These are phyloP conservation scores for Lavandula angustifolia DNA, from an alignment of 257 asterid species.

Conservation along the genomic window DNA sequence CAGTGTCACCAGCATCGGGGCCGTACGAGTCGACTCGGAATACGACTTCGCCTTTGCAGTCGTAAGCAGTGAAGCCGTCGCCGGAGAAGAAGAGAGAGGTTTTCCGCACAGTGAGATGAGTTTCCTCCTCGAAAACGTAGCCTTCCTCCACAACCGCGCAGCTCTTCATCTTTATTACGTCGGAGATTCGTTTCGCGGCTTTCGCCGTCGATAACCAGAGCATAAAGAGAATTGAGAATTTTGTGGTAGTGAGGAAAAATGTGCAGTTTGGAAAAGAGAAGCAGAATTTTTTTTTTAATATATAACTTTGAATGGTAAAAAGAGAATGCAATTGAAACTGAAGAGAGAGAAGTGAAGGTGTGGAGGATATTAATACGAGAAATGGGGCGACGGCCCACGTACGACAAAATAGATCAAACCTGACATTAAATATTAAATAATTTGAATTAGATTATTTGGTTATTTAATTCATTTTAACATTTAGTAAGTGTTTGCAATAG, in stretches of 20 bases:
- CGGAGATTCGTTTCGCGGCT: background rate
- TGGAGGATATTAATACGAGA: slow-evolving; percentile 21
- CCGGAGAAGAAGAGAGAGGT: slow-evolving; percentile 65
- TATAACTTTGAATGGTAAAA: background rate
- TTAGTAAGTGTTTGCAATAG: too few species aligned
- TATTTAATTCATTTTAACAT: too few species aligned
- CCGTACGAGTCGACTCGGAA: slow-evolving; percentile 75
- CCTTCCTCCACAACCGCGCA: slow-evolving; percentile 45
- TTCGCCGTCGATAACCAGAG: background rate
- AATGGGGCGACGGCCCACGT: slow-evolving; percentile 1
- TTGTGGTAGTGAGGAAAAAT: background rate
- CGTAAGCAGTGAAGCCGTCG: slow-evolving; percentile 61
- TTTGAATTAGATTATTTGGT: too few species aligned
- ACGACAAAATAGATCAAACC: too few species aligned
- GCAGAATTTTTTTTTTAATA: background rate
- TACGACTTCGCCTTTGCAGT: slow-evolving; percentile 50
- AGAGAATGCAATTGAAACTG: background rate
- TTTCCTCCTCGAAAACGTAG: slow-evolving; percentile 42
- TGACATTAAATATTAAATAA: too few species aligned
- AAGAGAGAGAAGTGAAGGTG: background rate
- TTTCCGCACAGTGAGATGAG: slow-evolving; percentile 54
- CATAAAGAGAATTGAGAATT: slow-evolving; percentile 12
- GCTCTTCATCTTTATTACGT: slow-evolving; percentile 21
- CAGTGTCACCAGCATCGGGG: slow-evolving; percentile 45
- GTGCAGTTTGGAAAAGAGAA: background rate